phyloP scores from a whole-genome alignment of 139 green algal genomes.

The Picochlorum sp. region DNA sequence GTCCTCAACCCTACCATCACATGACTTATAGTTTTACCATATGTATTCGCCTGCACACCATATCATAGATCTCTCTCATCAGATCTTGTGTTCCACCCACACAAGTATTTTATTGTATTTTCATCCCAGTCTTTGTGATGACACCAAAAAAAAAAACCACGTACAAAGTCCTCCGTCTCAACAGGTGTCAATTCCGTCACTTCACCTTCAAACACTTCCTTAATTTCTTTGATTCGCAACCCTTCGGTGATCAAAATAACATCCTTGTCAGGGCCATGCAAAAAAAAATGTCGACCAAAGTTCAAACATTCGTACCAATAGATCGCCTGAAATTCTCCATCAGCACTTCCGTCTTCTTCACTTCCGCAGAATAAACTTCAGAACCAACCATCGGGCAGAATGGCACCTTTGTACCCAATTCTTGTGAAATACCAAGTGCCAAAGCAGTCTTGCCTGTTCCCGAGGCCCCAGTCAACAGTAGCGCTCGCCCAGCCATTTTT shows the following conservation, averaged over 20 bases:
- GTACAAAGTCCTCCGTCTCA: conserved; percentile 58
- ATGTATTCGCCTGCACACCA: conserved; percentile 41
- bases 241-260: conserved; percentile 39
- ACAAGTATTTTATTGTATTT: no score
- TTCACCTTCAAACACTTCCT: conserved; percentile 99
- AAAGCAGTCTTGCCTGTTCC: conserved; percentile 98
- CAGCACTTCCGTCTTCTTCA: conserved; percentile 99
- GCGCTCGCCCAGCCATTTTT: conserved; percentile 94
- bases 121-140: not conserved
- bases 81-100: not conserved
- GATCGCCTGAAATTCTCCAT: conserved; percentile 98
- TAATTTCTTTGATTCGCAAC: conserved; percentile 98
- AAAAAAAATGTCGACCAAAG: not conserved
- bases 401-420: conserved; percentile 83
- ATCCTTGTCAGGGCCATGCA: not conserved
- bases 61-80: not conserved
- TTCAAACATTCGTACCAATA: conserved; percentile 63
- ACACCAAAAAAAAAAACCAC: not conserved
- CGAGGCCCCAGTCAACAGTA: conserved; percentile 91
- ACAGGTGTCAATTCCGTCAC: conserved; percentile 95
- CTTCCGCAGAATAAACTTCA: conserved; percentile 96
- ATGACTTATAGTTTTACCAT: conserved; percentile 80
- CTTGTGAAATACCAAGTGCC: conserved; percentile 91
- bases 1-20: conserved; percentile 95
- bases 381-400: conserved; percentile 99